phyloP scores from a whole-genome alignment of 2,329 filamentous ascomycete species.

The Diaporthe sp. region DNA sequence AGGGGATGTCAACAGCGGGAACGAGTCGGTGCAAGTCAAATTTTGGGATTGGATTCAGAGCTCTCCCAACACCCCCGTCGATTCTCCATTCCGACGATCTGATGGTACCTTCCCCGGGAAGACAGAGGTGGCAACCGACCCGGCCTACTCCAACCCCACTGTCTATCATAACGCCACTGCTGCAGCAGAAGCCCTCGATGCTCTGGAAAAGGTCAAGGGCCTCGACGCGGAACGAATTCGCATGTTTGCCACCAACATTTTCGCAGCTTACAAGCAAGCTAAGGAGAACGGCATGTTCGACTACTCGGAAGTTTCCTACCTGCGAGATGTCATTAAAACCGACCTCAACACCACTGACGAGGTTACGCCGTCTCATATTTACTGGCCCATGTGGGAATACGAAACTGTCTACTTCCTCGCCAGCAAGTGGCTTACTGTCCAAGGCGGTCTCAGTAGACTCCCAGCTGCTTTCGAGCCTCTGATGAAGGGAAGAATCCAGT shows the following conservation, averaged over 20 bases:
- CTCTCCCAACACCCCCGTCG: slow-evolving; percentile 51
- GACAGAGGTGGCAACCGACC: background rate
- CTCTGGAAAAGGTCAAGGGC: slow-evolving; percentile 48
- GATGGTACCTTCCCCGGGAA: background rate
- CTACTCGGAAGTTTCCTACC: slow-evolving; percentile 50
- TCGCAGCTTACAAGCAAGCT: slow-evolving; percentile 50
- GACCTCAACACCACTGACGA: slow-evolving; percentile 56
- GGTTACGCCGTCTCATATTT: slow-evolving; percentile 46
- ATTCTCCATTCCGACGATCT: slow-evolving; percentile 41
- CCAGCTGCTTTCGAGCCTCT: slow-evolving; percentile 53
- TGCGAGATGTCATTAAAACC: slow-evolving; percentile 52
- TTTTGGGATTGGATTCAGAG: slow-evolving; percentile 59
- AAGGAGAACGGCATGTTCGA: slow-evolving; percentile 49
- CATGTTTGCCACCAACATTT: slow-evolving; percentile 48
- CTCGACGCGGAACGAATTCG: slow-evolving; percentile 45
- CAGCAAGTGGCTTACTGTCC: slow-evolving; percentile 48
- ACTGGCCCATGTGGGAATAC: slow-evolving; percentile 50
- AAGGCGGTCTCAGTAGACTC: slow-evolving; percentile 53
- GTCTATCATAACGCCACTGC: slow-evolving; percentile 26
- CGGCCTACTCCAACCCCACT: background rate
- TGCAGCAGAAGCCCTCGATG: slow-evolving; percentile 44
- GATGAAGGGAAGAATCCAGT: slow-evolving; percentile 46
- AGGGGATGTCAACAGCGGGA: slow-evolving; percentile 52
- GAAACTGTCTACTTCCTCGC: slow-evolving; percentile 48
- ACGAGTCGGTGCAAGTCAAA: slow-evolving; percentile 51